Conservation (phyloP, 2,329 filamentous ascomycete species). For the Colletotrichum caudatum region DNA sequence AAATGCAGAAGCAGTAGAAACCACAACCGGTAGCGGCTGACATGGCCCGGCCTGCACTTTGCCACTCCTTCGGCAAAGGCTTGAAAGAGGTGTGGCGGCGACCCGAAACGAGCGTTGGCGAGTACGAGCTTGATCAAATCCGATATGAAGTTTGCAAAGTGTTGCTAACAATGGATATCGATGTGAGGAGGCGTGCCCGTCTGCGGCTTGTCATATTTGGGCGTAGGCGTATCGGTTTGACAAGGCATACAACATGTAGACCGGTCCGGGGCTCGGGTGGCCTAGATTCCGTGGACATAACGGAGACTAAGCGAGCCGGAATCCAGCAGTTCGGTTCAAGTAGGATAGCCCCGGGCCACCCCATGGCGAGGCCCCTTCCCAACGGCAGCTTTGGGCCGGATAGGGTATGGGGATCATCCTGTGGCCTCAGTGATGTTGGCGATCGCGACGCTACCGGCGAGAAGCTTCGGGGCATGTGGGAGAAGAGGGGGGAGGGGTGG, state of each 20-base stretch:
- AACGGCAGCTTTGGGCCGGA: slow-evolving; percentile 13
- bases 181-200: background rate
- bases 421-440: background rate
- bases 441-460: background rate
- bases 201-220: background rate
- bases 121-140: background rate
- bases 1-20: background rate
- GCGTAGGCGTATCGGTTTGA: background rate
- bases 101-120: background rate
- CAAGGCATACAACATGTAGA: background rate
- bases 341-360: background rate
- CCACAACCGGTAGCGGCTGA: background rate
- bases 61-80: background rate
- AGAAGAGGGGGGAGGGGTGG: background rate
- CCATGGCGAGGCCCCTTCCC: background rate
- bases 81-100: background rate
- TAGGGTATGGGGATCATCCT: background rate
- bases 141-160: background rate
- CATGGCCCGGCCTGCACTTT: background rate
- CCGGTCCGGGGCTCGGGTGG: background rate
- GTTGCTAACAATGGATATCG: background rate
- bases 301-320: background rate
- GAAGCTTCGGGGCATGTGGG: background rate
- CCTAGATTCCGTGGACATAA: background rate
- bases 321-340: slow-evolving; percentile 15